Base-by-base conservation (phyloP, 306 rosid species). In the Herpetospermum pedunculosum region DNA sequence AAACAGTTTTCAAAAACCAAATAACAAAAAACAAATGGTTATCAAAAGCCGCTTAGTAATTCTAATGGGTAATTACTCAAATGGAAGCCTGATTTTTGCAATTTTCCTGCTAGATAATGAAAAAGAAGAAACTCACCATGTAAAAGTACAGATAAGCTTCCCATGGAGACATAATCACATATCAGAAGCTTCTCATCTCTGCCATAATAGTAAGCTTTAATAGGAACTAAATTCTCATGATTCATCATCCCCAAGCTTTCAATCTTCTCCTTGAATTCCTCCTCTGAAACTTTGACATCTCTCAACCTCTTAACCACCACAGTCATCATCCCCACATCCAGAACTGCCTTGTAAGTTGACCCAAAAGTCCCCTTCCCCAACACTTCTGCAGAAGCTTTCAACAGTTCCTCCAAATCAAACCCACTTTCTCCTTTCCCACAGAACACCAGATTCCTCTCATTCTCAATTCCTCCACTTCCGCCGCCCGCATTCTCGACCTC, bases 111-210 rank as follows among this genome's bases (percentile, higher is more conserved):
- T 48, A 43, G 14, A 16, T 4, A 75, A 59, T 8, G 19, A 64
- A 64, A 6, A 11, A 37, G 11, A 5, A 62, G 41, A 74, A 70
- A 35, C 85, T 76, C 44, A 94, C 98, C 98, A 74, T 94, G 99
- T 72, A 94, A 79, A 37, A 89, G 85, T 6, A 97, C 95, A 80
- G 97, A 94, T 83, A 94, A 85, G 87, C 97, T 94, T 88, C 97
- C 99, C 90, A 87, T 79, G 21, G 97, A 91, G 89, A 91, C 76
- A 85, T 85, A 88, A 77, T 91, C 96, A 78, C 84, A 85, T 16
- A 89, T 89, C 79, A 94, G 78, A 76, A 94, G 96, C 84, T 84
- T 94, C 77, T 94, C 99, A 73, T 94, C 99, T 19, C 75, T 85
- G 86, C 83, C 85, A 40, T 72, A 88, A 75, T 81, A 91, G 76